Evolutionary conservation across 805 yeast genomes (phyloP).

Genomic region (Pichia cabralensis): DNA sequence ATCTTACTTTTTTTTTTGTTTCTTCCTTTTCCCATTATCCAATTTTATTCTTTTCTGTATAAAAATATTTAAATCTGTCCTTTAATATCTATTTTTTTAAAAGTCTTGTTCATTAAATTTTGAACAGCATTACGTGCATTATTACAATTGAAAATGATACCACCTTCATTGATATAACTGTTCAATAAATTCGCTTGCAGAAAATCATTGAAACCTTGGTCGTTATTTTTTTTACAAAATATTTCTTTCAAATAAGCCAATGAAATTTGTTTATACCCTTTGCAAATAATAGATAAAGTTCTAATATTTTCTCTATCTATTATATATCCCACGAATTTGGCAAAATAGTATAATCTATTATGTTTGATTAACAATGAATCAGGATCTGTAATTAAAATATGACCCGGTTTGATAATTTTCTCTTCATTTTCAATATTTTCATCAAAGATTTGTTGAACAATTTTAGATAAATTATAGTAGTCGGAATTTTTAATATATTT

Average conservation of each 20-base stretch:
- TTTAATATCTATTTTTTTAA: slow-evolving; percentile 71
- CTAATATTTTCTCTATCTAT: slow-evolving; percentile 47
- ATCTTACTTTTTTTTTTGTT: neutral
- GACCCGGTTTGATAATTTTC: neutral
- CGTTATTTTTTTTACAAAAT: slow-evolving; percentile 22
- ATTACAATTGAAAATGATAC: slow-evolving; percentile 18
- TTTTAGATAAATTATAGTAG: slow-evolving; percentile 48
- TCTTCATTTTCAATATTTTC: slow-evolving; percentile 15
- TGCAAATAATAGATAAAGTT: slow-evolving; percentile 45
- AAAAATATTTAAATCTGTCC: slow-evolving; percentile 52
- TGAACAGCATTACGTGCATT: slow-evolving; percentile 18
- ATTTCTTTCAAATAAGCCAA: slow-evolving; percentile 13
- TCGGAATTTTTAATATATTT: slow-evolving; percentile 31
- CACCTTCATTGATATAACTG: slow-evolving; percentile 17
- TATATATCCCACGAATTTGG: slow-evolving; percentile 35
- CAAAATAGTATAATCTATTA: slow-evolving; percentile 17
- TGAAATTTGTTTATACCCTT: slow-evolving; percentile 42
- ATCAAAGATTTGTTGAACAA: slow-evolving; percentile 25
- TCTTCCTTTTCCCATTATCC: neutral
- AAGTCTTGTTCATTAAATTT: slow-evolving; percentile 22
- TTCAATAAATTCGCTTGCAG: slow-evolving; percentile 31
- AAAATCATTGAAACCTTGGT: slow-evolving; percentile 32
- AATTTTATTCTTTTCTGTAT: neutral
- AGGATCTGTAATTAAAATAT: slow-evolving; percentile 7
- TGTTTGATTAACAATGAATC: slow-evolving; percentile 15